Evolutionary conservation across 2,329 filamentous ascomycete genomes (phyloP).

Genomic region (Zopfia rhizophila): DNA sequence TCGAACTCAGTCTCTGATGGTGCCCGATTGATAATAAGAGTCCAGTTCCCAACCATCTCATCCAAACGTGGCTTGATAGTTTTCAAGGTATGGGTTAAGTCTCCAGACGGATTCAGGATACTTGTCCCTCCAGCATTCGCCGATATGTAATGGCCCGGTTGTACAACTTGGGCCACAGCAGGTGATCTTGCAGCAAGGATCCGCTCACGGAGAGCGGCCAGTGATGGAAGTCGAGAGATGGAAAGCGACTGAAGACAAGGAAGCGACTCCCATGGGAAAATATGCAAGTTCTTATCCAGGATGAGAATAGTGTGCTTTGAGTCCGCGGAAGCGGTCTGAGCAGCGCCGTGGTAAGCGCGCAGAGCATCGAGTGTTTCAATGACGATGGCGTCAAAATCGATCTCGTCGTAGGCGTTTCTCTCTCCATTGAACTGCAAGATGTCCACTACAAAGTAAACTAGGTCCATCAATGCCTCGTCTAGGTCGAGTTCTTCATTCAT

Average conservation of each 20-base stretch:
- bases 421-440: constrained; percentile 97
- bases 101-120: constrained; percentile 88
- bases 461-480: constrained; percentile 88
- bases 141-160: constrained; percentile 60
- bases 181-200: constrained; percentile 66
- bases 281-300: constrained; percentile 88
- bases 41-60: constrained; percentile 66
- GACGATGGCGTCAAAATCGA: constrained; percentile 93
- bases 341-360: constrained; percentile 74
- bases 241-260: constrained; percentile 83
- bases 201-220: constrained; percentile 81
- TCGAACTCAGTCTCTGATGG: constrained; percentile 85
- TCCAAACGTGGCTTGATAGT: constrained; percentile 76
- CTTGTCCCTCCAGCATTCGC: constrained; percentile 70
- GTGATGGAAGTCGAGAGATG: constrained; percentile 87
- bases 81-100: constrained; percentile 81
- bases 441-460: constrained; percentile 96
- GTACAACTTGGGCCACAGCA: constrained; percentile 14
- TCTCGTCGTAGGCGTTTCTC: constrained; percentile 95
- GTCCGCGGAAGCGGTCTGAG: constrained; percentile 47
- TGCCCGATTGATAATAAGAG: constrained; percentile 71
- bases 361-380: constrained; percentile 89
- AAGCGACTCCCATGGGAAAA: constrained; percentile 95
- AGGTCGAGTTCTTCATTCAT: constrained; percentile 75
- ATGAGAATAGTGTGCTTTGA: constrained; percentile 83